phyloP scores from a whole-genome alignment of 306 rosid genomes.

The Gynostemma pentaphyllum region DNA sequence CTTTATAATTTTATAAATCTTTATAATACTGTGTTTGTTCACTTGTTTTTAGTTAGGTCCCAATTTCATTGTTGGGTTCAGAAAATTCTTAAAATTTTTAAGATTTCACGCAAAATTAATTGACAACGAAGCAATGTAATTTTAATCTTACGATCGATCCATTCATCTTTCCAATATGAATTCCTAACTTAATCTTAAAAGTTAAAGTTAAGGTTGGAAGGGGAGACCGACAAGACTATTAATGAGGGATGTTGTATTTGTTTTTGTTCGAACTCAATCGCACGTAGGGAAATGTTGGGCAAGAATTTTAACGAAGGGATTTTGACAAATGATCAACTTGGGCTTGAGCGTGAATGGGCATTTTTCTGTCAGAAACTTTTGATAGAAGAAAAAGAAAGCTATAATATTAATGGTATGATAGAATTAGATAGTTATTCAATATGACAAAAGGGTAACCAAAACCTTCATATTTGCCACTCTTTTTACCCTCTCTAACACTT shows the following conservation, averaged over 20 bases:
- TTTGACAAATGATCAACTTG: background rate
- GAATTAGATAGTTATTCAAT: background rate
- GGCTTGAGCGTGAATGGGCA: background rate
- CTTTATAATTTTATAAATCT: too few species aligned
- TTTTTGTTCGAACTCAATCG: background rate
- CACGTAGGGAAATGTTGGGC: background rate
- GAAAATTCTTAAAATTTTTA: too few species aligned
- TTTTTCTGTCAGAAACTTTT: background rate
- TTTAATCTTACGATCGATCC: too few species aligned
- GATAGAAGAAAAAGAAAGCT: background rate
- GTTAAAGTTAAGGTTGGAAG: background rate
- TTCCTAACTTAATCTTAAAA: too few species aligned
- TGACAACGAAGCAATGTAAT: too few species aligned
- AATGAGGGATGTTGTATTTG: too few species aligned
- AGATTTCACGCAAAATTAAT: too few species aligned
- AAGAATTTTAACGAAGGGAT: background rate
- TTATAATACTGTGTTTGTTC: too few species aligned
- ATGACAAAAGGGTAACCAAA: background rate
- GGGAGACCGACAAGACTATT: background rate
- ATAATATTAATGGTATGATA: background rate
- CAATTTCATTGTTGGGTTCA: too few species aligned
- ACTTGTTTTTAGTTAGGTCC: too few species aligned
- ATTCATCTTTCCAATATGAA: too few species aligned
- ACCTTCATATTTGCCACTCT: slow-evolving; percentile 25
- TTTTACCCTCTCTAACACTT: slow-evolving; percentile 12